Evolutionary conservation across 108 stramenopile species (phyloP).

Genomic region (Skeletonema potamos): DNA sequence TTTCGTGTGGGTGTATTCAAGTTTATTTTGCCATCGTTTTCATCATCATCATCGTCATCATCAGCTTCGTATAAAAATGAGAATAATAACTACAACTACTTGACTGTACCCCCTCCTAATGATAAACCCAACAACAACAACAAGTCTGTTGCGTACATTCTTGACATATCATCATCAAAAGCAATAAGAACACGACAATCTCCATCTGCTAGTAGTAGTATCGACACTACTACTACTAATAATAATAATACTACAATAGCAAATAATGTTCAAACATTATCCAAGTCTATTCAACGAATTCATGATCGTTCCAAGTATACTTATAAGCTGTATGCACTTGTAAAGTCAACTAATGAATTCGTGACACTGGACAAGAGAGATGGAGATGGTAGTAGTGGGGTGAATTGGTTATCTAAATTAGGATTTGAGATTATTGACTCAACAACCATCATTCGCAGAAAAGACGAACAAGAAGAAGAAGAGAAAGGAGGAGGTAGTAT

Average conservation of each 20-base stretch:
- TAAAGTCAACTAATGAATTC: too few species aligned
- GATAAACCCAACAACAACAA: too few species aligned
- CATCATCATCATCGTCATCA: not conserved
- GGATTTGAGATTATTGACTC: not conserved
- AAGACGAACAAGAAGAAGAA: too few species aligned
- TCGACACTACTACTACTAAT: not conserved
- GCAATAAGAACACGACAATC: not conserved
- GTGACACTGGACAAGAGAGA: too few species aligned
- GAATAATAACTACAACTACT: not conserved
- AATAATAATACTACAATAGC: not conserved
- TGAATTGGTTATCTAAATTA: not conserved
- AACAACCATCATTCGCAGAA: too few species aligned
- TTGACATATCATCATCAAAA: conserved; percentile 2
- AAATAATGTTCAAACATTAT: not conserved
- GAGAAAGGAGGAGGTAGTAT: not conserved
- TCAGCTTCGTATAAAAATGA: not conserved
- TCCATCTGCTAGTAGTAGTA: not conserved
- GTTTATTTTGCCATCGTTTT: conserved; percentile 28
- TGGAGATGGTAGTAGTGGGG: too few species aligned
- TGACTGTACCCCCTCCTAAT: conserved; percentile 6
- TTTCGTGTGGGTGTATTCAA: conserved; percentile 29
- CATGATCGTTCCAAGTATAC: conserved; percentile 4
- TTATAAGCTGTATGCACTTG: conserved; percentile 10
- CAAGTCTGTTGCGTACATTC: conserved; percentile 19
- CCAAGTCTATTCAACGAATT: conserved; percentile 5